Evolutionary conservation across 208 protist genomes (phyloP).

Genomic region (Strigomonas culicis): DNA sequence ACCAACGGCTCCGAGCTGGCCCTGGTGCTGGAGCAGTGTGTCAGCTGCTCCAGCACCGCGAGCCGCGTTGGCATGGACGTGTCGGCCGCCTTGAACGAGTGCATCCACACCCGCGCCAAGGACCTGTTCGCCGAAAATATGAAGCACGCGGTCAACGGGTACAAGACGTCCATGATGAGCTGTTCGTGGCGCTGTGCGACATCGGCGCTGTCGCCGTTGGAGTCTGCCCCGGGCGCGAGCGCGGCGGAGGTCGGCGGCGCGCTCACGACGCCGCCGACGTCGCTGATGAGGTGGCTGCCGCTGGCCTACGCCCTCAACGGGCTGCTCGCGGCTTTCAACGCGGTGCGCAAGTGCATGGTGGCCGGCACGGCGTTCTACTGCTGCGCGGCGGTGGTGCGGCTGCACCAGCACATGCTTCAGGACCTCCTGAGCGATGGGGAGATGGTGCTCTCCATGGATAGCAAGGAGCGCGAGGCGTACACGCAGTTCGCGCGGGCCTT

Average conservation of each 20-base stretch:
- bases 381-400: constrained; percentile 32
- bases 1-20: constrained; percentile 74
- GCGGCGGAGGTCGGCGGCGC: constrained; percentile 9
- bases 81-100: constrained; percentile 32
- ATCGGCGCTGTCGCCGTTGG: constrained; percentile 1
- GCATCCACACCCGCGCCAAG: constrained; percentile 44
- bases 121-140: constrained; percentile 62
- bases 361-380: constrained; percentile 48
- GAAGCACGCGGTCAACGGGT: constrained; percentile 39
- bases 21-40: constrained; percentile 69
- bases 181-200: constrained; percentile 34
- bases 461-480: constrained; percentile 33
- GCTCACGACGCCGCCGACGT: constrained; percentile 19
- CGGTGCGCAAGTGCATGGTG: constrained; percentile 64
- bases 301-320: constrained; percentile 85
- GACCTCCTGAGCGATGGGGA: constrained; percentile 58
- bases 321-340: constrained; percentile 65
- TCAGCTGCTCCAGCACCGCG: constrained; percentile 26
- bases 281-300: constrained; percentile 65
- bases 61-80: constrained; percentile 56
- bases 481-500: constrained; percentile 60
- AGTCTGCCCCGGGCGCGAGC: constrained; percentile 10
- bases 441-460: constrained; percentile 55
- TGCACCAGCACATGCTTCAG: constrained; percentile 44
- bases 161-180: constrained; percentile 56